Percentiles rank a stretch among this genome's conserved stretches.
These are phyloP conservation scores for Leptomonas pyrrhocoris DNA, from an alignment of 208 protist species.

Conservation along the genomic window DNA sequence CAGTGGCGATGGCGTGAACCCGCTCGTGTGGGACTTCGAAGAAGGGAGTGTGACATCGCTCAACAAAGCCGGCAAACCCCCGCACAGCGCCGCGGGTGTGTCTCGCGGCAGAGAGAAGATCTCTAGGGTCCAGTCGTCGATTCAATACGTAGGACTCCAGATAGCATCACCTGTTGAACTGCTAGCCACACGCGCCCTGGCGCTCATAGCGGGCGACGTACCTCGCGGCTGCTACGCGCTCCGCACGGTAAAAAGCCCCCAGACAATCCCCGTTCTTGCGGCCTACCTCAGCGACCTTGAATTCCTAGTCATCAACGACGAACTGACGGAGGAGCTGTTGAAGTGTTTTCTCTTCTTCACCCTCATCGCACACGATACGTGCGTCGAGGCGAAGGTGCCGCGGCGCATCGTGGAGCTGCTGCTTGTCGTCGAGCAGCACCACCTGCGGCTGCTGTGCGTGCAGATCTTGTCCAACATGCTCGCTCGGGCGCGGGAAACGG, in stretches of 20 bases:
- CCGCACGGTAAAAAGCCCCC: constrained; percentile 30
- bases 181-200: constrained; percentile 49
- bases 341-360: constrained; percentile 63
- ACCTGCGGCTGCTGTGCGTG: constrained; percentile 59
- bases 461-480: constrained; percentile 50
- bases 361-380: constrained; percentile 33
- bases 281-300: constrained; percentile 36
- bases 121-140: neutral
- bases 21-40: constrained; percentile 5
- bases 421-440: constrained; percentile 40
- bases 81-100: no score
- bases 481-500: constrained; percentile 14
- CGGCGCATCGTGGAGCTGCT: constrained; percentile 38
- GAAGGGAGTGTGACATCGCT: constrained; percentile 7
- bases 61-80: neutral
- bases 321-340: constrained; percentile 69
- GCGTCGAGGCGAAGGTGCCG: constrained; percentile 36
- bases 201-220: constrained; percentile 65
- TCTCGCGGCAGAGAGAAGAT: neutral
- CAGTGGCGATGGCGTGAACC: constrained; percentile 15
- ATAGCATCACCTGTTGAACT: constrained; percentile 28
- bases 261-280: constrained; percentile 30
- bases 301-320: constrained; percentile 38
- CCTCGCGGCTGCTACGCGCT: constrained; percentile 44
- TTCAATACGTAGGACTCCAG: constrained; percentile 22